These are phyloP conservation scores for Fusarium austroafricanum DNA, from an alignment of 2,329 filamentous ascomycete species.

Conservation along the genomic window DNA sequence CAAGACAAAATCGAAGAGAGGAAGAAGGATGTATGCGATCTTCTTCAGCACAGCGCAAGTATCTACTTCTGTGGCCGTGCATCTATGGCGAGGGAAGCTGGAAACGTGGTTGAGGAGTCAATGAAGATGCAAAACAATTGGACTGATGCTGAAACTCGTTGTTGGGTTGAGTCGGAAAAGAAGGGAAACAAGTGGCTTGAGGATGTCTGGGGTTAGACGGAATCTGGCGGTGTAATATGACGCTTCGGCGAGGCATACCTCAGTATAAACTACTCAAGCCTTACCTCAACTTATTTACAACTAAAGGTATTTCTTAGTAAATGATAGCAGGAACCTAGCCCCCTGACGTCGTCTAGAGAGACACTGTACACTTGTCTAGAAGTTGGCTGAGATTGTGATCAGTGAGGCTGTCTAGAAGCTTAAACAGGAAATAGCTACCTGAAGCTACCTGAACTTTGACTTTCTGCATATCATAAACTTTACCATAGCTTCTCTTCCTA, in stretches of 20 bases:
- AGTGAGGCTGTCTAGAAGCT: background rate
- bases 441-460: too few relatives aligned
- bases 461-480: background rate
- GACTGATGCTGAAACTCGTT: constrained; percentile 54
- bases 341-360: too few relatives aligned
- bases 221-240: background rate
- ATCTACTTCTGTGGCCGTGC: constrained; percentile 58
- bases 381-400: background rate
- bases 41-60: constrained; percentile 51
- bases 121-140: constrained; percentile 52
- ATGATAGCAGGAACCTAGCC: too few relatives aligned
- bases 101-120: constrained; percentile 52
- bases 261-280: too few relatives aligned
- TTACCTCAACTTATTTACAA: too few relatives aligned
- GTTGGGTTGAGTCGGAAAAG: constrained; percentile 61
- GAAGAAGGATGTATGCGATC: constrained; percentile 43
- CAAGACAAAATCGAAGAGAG: constrained; percentile 53
- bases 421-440: too few relatives aligned
- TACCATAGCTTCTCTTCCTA: background rate
- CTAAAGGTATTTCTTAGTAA: too few relatives aligned
- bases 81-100: constrained; percentile 58
- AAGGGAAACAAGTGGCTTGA: constrained; percentile 64
- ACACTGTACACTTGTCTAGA: background rate
- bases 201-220: constrained; percentile 62
- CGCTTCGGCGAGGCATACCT: too few relatives aligned